These are phyloP conservation scores for Lasiosphaeria ovina DNA, from an alignment of 495 filamentous ascomycete genomes.

Conservation along the genomic window DNA sequence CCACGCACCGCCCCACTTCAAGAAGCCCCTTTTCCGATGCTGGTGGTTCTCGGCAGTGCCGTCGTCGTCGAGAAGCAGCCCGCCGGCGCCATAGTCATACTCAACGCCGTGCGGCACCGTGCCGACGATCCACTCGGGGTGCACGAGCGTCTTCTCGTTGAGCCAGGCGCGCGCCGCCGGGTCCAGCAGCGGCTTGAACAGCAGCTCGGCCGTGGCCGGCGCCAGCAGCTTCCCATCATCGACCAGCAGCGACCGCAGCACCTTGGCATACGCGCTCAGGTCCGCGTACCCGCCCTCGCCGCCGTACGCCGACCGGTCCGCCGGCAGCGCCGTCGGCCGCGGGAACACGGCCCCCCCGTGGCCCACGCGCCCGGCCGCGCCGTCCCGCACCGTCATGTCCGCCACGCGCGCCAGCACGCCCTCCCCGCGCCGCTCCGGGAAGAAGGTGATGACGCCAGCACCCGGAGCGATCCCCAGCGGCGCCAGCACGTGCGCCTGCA, in stretches of 20 bases:
- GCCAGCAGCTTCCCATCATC: conserved; percentile 34
- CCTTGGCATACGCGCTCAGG: conserved; percentile 28
- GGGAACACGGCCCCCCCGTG: not conserved
- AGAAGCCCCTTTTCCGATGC: conserved; percentile 28
- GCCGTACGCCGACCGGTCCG: conserved; percentile 20
- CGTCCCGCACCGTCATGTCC: conserved; percentile 23
- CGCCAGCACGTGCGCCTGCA: conserved; percentile 27
- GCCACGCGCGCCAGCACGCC: conserved; percentile 3
- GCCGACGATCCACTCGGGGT: conserved; percentile 27
- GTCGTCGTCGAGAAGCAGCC: conserved; percentile 30
- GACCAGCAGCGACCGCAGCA: conserved; percentile 27
- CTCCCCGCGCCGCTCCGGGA: conserved; percentile 16
- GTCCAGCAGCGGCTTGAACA: conserved; percentile 35
- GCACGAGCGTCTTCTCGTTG: conserved; percentile 13
- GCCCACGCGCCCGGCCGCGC: conserved; percentile 15
- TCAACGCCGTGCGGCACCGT: conserved; percentile 22
- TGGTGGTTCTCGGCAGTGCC: not conserved
- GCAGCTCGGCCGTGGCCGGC: conserved; percentile 20
- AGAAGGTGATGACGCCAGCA: conserved; percentile 30
- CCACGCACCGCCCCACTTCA: conserved; percentile 38
- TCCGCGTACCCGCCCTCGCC: conserved; percentile 33
- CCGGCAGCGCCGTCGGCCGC: conserved; percentile 2
- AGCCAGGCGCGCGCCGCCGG: conserved; percentile 20
- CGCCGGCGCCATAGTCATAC: conserved; percentile 35
- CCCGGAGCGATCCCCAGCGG: conserved; percentile 16